These are phyloP conservation scores for Pseudevernia furfuracea DNA, from an alignment of 495 filamentous ascomycete species.

Conservation along the genomic window DNA sequence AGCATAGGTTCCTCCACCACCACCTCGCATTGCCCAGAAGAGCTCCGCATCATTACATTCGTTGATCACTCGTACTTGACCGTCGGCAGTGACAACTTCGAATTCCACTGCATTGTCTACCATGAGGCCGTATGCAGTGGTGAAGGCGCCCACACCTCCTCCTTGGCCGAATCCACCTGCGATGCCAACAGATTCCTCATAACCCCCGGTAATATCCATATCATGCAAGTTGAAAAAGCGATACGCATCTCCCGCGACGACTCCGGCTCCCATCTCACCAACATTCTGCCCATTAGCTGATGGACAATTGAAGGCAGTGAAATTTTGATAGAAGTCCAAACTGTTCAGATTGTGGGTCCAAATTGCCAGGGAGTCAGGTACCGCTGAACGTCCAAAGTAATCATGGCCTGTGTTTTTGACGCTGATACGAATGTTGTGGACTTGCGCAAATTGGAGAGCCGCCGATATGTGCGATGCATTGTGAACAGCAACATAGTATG, in stretches of 20 bases:
- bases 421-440: conserved; percentile 14
- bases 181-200: conserved; percentile 26
- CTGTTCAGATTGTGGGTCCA: conserved; percentile 43
- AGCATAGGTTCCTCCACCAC: conserved; percentile 49
- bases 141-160: conserved; percentile 30
- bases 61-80: conserved; percentile 46
- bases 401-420: conserved; percentile 47
- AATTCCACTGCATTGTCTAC: conserved; percentile 38
- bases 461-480: not conserved
- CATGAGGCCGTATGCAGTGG: conserved; percentile 27
- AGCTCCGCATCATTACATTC: conserved; percentile 47
- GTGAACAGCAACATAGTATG: conserved; percentile 5
- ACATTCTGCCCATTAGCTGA: conserved; percentile 25
- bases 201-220: conserved; percentile 29
- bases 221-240: conserved; percentile 29
- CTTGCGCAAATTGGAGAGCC: conserved; percentile 4
- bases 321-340: conserved; percentile 33
- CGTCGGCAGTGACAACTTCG: conserved; percentile 49
- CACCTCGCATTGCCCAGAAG: conserved; percentile 54
- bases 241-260: conserved; percentile 20
- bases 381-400: conserved; percentile 44
- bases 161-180: conserved; percentile 40
- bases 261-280: conserved; percentile 14
- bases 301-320: conserved; percentile 25
- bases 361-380: conserved; percentile 37